Percentiles rank a stretch among this genome's conserved stretches.
These are phyloP conservation scores for Dipteronia dyeriana DNA, from an alignment of 345 rosid genomes.

Conservation along the genomic window DNA sequence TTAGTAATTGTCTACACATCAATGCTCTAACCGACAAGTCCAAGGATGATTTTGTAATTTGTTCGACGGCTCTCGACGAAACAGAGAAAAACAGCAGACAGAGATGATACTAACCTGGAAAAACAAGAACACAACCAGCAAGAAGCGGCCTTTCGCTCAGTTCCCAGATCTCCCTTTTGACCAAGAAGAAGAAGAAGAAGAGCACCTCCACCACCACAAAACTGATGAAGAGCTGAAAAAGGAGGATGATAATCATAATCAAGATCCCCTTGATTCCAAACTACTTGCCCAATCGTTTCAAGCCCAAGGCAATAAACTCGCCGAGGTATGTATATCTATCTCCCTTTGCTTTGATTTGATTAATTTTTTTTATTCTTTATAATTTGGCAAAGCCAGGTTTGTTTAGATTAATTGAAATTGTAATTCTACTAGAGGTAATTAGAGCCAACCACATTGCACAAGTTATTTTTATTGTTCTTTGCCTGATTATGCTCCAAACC, in stretches of 20 bases:
- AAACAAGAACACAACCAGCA: slow-evolving; percentile 49
- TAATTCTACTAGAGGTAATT: background rate
- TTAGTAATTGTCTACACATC: no score
- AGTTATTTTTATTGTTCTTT: background rate
- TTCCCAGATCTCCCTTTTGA: slow-evolving; percentile 69
- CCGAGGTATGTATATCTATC: slow-evolving; percentile 48
- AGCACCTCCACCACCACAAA: slow-evolving; percentile 12
- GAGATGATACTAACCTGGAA: slow-evolving; percentile 82
- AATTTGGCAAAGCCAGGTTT: no score
- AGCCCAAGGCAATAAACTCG: slow-evolving; percentile 69
- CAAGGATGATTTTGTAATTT: no score
- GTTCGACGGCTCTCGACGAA: no score
- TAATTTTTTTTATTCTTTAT: background rate
- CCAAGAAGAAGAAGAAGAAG: slow-evolving; percentile 17
- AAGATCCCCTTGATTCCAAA: slow-evolving; percentile 27
- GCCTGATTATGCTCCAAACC: background rate
- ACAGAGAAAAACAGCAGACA: no score
- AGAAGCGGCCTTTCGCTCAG: slow-evolving; percentile 63
- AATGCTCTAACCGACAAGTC: no score
- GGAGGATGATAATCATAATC: slow-evolving; percentile 1
- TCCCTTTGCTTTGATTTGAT: background rate
- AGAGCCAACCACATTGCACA: background rate
- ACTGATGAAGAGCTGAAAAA: slow-evolving; percentile 16
- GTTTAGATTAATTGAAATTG: background rate
- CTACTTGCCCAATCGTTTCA: slow-evolving; percentile 58